A percentile compares a stretch with the other conserved stretches of the same genome.
Conservation (phyloP, 805 yeast species). For the Zygotorulaspora danielsina region DNA sequence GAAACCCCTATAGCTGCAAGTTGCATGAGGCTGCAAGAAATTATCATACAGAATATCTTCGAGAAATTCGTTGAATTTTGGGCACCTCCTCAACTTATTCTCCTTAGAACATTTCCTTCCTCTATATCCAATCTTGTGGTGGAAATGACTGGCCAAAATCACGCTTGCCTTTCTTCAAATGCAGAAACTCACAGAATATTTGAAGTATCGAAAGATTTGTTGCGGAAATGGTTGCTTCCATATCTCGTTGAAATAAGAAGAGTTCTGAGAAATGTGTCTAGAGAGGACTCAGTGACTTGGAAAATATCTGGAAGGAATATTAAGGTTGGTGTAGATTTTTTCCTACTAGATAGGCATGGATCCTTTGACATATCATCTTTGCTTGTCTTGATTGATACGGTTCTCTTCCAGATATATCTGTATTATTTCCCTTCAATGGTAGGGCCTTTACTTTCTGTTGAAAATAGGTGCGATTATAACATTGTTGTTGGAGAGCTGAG, state of each 20-base stretch:
- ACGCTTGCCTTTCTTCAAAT: conserved; percentile 12
- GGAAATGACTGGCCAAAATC: conserved; percentile 16
- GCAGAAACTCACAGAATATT: conserved; percentile 2
- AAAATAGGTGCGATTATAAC: conserved; percentile 65
- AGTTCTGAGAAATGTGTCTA: conserved; percentile 34
- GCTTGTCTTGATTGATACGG: conserved; percentile 59
- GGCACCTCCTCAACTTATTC: conserved; percentile 56
- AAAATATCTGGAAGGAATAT: conserved; percentile 20
- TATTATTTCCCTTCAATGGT: conserved; percentile 65
- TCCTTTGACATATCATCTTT: conserved; percentile 37
- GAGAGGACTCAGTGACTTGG: conserved; percentile 22
- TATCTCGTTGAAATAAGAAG: conserved; percentile 50
- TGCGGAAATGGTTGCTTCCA: conserved; percentile 35
- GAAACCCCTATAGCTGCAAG: conserved; percentile 2
- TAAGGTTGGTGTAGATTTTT: conserved; percentile 26
- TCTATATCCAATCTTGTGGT: conserved; percentile 26
- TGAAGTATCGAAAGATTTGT: conserved; percentile 14
- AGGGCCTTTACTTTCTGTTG: conserved; percentile 75
- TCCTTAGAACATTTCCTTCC: conserved; percentile 43
- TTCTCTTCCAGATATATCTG: conserved; percentile 70
- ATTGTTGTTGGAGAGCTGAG: conserved; percentile 55
- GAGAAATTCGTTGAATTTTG: conserved; percentile 47
- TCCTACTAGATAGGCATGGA: conserved; percentile 31
- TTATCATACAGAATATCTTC: conserved; percentile 22
- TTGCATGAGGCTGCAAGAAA: conserved; percentile 15